These are phyloP conservation scores for Apostasia shenzhenica DNA, from an alignment of 106 monocot genomes.

Conservation along the genomic window DNA sequence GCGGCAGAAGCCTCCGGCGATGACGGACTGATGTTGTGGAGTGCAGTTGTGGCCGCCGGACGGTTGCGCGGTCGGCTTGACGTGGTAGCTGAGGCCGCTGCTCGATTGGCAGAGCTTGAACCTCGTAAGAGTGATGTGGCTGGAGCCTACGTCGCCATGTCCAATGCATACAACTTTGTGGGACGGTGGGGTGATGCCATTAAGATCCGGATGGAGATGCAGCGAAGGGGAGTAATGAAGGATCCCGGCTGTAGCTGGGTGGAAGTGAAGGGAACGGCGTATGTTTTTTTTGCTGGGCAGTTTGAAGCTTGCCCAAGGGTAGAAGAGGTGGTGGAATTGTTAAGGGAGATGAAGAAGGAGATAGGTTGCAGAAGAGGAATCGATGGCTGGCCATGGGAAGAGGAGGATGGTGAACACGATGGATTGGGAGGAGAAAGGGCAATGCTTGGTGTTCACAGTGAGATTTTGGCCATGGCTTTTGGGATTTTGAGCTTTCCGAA, in stretches of 20 bases:
- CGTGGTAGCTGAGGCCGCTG: conserved; percentile 36
- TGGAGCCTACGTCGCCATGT: conserved; percentile 60
- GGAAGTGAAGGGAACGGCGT: conserved; percentile 53
- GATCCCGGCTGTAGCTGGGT: conserved; percentile 80
- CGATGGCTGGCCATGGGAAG: conserved; percentile 1
- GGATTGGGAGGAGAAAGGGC: conserved; percentile 16
- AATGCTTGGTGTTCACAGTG: conserved; percentile 64
- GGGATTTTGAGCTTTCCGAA: conserved; percentile 48
- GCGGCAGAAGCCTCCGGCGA: conserved; percentile 16
- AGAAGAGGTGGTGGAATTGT: conserved; percentile 29
- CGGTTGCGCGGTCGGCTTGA: conserved; percentile 42
- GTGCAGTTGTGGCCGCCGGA: conserved; percentile 45
- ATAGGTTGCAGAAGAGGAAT: conserved; percentile 29
- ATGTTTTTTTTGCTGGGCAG: conserved; percentile 62
- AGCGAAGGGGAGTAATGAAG: conserved; percentile 55
- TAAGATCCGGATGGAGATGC: conserved; percentile 49
- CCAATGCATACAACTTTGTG: conserved; percentile 45
- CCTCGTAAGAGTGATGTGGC: conserved; percentile 31
- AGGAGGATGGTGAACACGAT: conserved; percentile 2
- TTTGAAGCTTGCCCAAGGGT: conserved; percentile 12
- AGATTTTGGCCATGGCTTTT: conserved; percentile 72
- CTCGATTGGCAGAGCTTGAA: conserved; percentile 34
- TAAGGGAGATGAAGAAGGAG: conserved; percentile 52
- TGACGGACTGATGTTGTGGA: conserved; percentile 73
- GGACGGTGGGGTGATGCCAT: conserved; percentile 42